Percentiles rank a stretch among this genome's conserved stretches.
These are phyloP conservation scores for Globisporangium rhizosaccharum DNA, from an alignment of 352 stramenopile species.

Conservation along the genomic window DNA sequence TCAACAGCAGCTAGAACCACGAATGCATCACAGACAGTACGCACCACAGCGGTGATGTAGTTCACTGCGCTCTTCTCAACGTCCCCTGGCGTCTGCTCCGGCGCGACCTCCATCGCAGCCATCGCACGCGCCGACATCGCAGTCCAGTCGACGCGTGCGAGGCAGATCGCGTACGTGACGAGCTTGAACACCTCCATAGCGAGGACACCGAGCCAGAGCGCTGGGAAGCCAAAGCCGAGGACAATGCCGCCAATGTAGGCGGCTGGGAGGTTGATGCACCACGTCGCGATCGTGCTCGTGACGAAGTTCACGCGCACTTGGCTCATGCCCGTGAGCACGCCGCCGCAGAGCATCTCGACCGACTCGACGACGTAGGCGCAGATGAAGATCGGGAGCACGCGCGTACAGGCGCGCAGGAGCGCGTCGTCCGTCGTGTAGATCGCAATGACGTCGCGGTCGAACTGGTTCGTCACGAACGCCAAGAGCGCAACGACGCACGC, in stretches of 20 bases:
- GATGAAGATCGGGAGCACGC: constrained; percentile 59
- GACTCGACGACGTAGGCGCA: constrained; percentile 55
- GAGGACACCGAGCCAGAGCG: constrained; percentile 58
- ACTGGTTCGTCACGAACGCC: constrained; percentile 34
- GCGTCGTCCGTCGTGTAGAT: constrained; percentile 56
- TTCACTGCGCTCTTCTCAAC: constrained; percentile 50
- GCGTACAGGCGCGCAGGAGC: constrained; percentile 37
- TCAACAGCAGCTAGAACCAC: background rate
- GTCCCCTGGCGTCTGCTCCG: constrained; percentile 24
- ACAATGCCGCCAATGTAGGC: constrained; percentile 51
- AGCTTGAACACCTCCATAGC: constrained; percentile 68
- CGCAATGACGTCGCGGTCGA: constrained; percentile 41
- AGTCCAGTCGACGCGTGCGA: constrained; percentile 41
- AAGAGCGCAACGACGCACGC: constrained; percentile 37
- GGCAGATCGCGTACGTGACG: constrained; percentile 32
- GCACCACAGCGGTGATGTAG: constrained; percentile 47
- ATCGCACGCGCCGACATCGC: constrained; percentile 42
- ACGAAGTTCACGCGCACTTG: constrained; percentile 61
- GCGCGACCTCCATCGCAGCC: constrained; percentile 34
- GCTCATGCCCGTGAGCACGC: constrained; percentile 67
- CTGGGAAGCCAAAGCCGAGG: constrained; percentile 49
- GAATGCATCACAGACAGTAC: background rate
- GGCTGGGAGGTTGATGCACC: constrained; percentile 59
- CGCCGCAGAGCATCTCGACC: constrained; percentile 49
- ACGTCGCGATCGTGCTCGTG: constrained; percentile 57